Conservation (phyloP, 2,329 filamentous ascomycete species). For the Fusarium sp. region DNA sequence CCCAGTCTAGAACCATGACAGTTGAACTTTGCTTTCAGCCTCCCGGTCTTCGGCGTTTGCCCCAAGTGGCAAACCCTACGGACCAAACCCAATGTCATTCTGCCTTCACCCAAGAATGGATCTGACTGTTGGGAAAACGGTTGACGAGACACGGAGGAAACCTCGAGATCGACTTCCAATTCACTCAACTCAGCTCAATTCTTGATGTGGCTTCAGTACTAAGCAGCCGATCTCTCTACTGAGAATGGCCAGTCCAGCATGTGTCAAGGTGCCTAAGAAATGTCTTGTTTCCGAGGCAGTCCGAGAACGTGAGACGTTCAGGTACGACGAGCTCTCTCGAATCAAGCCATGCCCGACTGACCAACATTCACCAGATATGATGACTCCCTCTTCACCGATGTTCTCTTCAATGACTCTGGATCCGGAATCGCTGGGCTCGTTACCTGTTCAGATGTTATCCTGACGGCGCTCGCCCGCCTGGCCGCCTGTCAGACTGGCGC, state of each 20-base stretch:
- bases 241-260: slow-evolving; percentile 15
- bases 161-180: neutral
- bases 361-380: slow-evolving; percentile 16
- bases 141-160: neutral
- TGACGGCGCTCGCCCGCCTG: slow-evolving; percentile 66
- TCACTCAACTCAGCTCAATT: too few species aligned
- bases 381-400: slow-evolving; percentile 25
- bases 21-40: slow-evolving; percentile 1
- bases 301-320: slow-evolving; percentile 53
- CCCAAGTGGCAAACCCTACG: slow-evolving; percentile 5
- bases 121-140: slow-evolving; percentile 2
- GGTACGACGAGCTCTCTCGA: slow-evolving; percentile 33
- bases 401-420: slow-evolving; percentile 47
- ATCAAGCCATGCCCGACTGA: neutral
- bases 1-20: slow-evolving; percentile 27
- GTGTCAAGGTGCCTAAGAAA: slow-evolving; percentile 22
- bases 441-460: slow-evolving; percentile 53
- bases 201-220: neutral
- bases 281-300: slow-evolving; percentile 45
- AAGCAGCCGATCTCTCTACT: neutral
- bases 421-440: slow-evolving; percentile 43
- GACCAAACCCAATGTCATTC: neutral
- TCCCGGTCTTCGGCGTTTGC: slow-evolving; percentile 24
- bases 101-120: neutral
- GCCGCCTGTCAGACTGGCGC: slow-evolving; percentile 60